Base-by-base conservation (phyloP, 768 basidiomycete species). In the Podaxis sp. region DNA sequence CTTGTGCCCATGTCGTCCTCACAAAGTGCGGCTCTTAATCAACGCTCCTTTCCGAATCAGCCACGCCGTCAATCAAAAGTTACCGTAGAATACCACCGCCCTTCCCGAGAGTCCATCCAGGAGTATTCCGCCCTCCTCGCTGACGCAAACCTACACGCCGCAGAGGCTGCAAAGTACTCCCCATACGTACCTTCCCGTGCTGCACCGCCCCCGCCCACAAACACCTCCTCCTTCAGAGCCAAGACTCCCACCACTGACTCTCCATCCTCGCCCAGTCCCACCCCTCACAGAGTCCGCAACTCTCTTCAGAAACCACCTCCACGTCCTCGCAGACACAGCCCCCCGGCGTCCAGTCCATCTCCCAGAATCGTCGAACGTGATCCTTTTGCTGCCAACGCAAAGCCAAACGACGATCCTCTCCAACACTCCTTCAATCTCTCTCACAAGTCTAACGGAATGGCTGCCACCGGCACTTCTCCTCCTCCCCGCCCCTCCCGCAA, bases 401-500 rank as follows among this genome's bases (percentile, higher is more conserved):
- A 69, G 69, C 70, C 67, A 67, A 71, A 68, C 67, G 71, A 64
- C 25, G 66, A 66, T 40, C 54, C 66, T 22, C 64, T 66, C 33
- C 47, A 50, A 22, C 73, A 57, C 67, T 74, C 68, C 55, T 69
- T 64, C 70, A 73, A 41, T 66, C 64, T 51, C 69, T 71, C 67
- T 67, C 70, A 64, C 69, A 70, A 63, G 72, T 68, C 74, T 60
- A 75, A 68, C 69, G 73, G 69, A 64, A 75, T 76, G 72, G 72
- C 74, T 66, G 69, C 73, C 57, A 71, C 79, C 64, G 72, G 76
- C 52, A 70, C 81, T 2, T 75, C 85, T 0, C 86, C 91, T 1
- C 92, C 92, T 8, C 87, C 89, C 1, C 84, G 93, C 49, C 93
- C 93, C 0, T 92, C 91, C 51, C 84, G 93, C 61, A 89, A 89